Evolutionary conservation across 768 basidiomycete species (phyloP).

Genomic region (Piloderma croceum): DNA sequence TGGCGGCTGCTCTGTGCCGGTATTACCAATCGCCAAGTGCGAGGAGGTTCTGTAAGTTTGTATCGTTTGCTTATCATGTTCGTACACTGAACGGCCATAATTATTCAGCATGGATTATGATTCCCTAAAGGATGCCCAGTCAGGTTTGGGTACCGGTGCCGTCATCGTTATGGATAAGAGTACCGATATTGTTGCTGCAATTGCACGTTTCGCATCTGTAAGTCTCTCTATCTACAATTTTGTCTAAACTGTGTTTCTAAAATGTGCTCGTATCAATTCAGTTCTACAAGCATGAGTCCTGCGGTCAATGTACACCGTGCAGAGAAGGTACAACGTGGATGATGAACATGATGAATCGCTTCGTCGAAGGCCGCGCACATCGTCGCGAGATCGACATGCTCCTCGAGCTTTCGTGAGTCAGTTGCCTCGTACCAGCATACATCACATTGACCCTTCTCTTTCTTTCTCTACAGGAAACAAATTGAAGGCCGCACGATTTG

Average conservation of each 20-base stretch:
- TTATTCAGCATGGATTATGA: conserved; percentile 89
- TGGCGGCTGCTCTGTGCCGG: conserved; percentile 91
- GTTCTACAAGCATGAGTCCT: conserved; percentile 99
- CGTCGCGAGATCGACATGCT: conserved; percentile 97
- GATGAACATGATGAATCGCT: conserved; percentile 99
- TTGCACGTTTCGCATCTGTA: conserved; percentile 86
- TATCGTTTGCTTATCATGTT: conserved; percentile 38
- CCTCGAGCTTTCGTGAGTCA: conserved; percentile 81
- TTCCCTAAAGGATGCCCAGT: conserved; percentile 91
- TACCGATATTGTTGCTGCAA: conserved; percentile 90
- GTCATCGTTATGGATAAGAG: conserved; percentile 99
- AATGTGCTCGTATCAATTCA: conserved; percentile 20
- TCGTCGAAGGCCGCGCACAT: conserved; percentile 89
- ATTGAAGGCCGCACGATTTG: conserved; percentile 96
- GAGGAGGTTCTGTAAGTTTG: conserved; percentile 90
- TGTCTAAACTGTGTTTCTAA: neutral
- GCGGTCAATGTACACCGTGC: conserved; percentile 95
- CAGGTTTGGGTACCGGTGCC: conserved; percentile 96
- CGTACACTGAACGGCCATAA: too few species aligned
- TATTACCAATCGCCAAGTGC: conserved; percentile 79
- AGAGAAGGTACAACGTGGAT: conserved; percentile 97
- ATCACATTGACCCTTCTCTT: conserved; percentile 1
- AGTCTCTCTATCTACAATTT: conserved; percentile 7
- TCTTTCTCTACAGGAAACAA: conserved; percentile 64
- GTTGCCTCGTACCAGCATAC: neutral